A percentile compares a stretch with the other conserved stretches of the same genome.
Evolutionary conservation across 768 basidiomycete genomes (phyloP).

Genomic region (Mycena belliarum): DNA sequence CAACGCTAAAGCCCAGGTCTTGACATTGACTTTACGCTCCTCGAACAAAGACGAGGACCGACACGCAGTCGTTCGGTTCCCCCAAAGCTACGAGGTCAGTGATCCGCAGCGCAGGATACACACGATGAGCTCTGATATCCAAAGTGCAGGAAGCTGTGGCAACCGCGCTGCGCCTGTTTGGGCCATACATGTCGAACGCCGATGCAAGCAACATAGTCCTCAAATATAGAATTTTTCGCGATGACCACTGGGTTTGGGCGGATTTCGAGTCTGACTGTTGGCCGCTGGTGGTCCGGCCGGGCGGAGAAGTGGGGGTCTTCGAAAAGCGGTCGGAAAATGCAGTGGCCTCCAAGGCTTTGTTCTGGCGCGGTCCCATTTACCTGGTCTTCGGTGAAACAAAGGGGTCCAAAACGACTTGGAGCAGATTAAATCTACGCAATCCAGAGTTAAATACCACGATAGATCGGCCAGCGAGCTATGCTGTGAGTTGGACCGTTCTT

Average conservation of each 20-base stretch:
- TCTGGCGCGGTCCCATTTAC: slow-evolving; percentile 4
- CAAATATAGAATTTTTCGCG: neutral
- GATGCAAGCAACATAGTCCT: neutral
- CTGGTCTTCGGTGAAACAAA: slow-evolving; percentile 1
- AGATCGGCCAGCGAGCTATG: neutral
- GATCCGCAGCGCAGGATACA: too few relatives aligned
- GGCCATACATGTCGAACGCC: neutral
- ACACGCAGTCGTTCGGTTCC: slow-evolving; percentile 9
- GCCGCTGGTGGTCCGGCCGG: slow-evolving; percentile 1
- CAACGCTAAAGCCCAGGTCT: neutral
- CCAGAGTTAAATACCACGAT: neutral
- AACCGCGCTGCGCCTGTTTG: slow-evolving; percentile 1
- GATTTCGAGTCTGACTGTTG: slow-evolving; percentile 2
- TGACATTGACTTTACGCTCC: neutral
- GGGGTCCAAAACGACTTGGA: neutral
- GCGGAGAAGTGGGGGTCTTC: neutral
- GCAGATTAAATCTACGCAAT: neutral
- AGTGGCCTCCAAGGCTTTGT: neutral
- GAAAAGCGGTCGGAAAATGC: neutral
- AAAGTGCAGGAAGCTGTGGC: slow-evolving; percentile 4
- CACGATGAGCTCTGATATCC: neutral
- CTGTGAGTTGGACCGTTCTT: neutral
- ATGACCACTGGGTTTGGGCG: slow-evolving; percentile 4
- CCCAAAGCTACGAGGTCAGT: neutral
- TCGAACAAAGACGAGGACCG: neutral